phyloP scores from a whole-genome alignment of 2,329 filamentous ascomycete genomes.

The Nothomitra cinnamomea region DNA sequence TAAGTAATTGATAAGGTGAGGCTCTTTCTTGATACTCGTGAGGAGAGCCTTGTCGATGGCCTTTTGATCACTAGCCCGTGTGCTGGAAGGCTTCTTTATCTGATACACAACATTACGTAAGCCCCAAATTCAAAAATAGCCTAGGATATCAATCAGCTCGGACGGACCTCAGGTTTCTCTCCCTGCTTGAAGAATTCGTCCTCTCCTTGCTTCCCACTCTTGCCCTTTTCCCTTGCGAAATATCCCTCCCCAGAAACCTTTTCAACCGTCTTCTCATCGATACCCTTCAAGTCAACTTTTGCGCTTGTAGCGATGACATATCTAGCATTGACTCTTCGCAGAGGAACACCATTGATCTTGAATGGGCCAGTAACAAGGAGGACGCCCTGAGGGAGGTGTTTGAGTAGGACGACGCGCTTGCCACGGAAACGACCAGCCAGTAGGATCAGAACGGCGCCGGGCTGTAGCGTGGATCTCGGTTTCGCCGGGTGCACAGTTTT shows the following conservation, averaged over 20 bases:
- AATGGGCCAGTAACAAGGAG: constrained; percentile 98
- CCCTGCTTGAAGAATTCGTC: constrained; percentile 99
- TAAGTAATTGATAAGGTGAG: constrained; percentile 85
- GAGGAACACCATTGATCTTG: constrained; percentile 99
- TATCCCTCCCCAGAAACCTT: constrained; percentile 76
- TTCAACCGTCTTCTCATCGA: constrained; percentile 54
- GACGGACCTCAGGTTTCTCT: constrained; percentile 85
- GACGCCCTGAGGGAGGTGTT: constrained; percentile 91
- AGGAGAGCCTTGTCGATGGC: constrained; percentile 92
- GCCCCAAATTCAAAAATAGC: constrained; percentile 8
- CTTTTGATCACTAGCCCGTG: constrained; percentile 95
- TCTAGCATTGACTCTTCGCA: constrained; percentile 50
- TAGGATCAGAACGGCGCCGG: constrained; percentile 94
- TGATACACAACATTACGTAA: constrained; percentile 22
- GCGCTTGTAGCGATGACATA: constrained; percentile 33
- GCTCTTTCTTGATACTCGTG: constrained; percentile 96
- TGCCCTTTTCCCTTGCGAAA: constrained; percentile 87
- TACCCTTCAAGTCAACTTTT: constrained; percentile 66
- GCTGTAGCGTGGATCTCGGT: constrained; percentile 75
- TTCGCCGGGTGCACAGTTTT: constrained; percentile 81
- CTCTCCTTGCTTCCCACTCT: constrained; percentile 91
- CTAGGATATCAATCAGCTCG: background rate
- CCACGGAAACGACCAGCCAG: constrained; percentile 98
- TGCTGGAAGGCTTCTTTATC: constrained; percentile 94
- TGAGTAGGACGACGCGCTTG: constrained; percentile 98